These are phyloP conservation scores for Metschnikowia gelsemii DNA, from an alignment of 805 yeast genomes.

Conservation along the genomic window DNA sequence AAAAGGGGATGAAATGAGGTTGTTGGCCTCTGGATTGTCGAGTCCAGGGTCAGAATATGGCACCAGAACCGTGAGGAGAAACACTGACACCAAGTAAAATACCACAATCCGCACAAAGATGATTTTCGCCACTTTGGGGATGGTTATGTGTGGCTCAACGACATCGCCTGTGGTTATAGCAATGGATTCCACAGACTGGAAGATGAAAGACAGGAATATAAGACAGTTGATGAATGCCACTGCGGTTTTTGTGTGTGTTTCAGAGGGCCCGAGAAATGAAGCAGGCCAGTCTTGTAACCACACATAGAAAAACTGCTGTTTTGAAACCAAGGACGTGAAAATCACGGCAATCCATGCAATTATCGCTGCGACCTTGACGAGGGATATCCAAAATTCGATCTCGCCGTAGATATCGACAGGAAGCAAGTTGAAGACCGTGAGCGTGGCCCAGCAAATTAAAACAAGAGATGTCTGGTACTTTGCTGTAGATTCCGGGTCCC, in stretches of 20 bases:
- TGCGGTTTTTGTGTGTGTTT: background rate
- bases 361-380: conserved; percentile 23
- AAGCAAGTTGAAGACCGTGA: conserved; percentile 22
- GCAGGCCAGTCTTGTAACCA: conserved; percentile 17
- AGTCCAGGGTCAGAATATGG: conserved; percentile 15
- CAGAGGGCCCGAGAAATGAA: conserved; percentile 8
- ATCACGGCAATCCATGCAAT: conserved; percentile 20
- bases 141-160: conserved; percentile 13
- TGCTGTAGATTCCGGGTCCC: conserved; percentile 12
- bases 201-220: conserved; percentile 20
- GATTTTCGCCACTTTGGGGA: conserved; percentile 15
- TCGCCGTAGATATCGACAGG: conserved; percentile 26
- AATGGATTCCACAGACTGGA: conserved; percentile 22
- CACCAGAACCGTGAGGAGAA: conserved; percentile 20
- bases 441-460: conserved; percentile 14
- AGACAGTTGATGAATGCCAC: conserved; percentile 15
- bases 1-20: conserved; percentile 26
- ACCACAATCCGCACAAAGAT: conserved; percentile 20
- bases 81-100: conserved; percentile 18
- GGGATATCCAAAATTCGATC: conserved; percentile 22
- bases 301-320: conserved; percentile 8
- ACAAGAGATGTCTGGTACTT: conserved; percentile 8
- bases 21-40: conserved; percentile 8
- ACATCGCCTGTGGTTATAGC: conserved; percentile 23
- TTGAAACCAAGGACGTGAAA: conserved; percentile 3